Conservation (phyloP, 768 basidiomycete species). For the Hortiboletus flavorubellus region DNA sequence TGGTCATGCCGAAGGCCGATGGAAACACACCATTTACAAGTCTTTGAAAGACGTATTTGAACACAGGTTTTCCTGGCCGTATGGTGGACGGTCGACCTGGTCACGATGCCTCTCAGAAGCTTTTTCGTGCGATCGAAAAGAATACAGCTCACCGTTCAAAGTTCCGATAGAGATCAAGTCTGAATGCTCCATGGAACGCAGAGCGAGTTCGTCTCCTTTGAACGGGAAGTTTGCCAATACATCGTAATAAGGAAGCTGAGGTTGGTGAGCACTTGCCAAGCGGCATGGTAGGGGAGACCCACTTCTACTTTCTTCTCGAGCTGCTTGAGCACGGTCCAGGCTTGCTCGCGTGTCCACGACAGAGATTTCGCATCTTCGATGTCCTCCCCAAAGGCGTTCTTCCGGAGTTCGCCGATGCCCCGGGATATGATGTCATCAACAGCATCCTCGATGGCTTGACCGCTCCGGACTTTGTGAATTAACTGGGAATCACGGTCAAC, state of each 20-base stretch:
- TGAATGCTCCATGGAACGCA: constrained; percentile 84
- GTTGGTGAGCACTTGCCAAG: constrained; percentile 12
- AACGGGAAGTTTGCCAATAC: constrained; percentile 81
- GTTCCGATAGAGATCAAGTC: constrained; percentile 83
- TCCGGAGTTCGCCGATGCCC: constrained; percentile 78
- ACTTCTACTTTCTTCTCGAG: constrained; percentile 66
- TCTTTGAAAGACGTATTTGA: constrained; percentile 78
- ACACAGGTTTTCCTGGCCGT: constrained; percentile 88
- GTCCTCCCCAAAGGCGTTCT: constrained; percentile 93
- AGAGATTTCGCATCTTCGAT: constrained; percentile 79
- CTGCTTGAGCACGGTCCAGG: constrained; percentile 75
- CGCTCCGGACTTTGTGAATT: constrained; percentile 79
- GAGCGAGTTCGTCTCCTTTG: constrained; percentile 81
- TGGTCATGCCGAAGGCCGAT: background rate
- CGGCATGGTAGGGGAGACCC: constrained; percentile 26
- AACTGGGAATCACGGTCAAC: constrained; percentile 43
- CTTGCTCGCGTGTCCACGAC: constrained; percentile 85
- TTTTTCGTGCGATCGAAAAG: background rate
- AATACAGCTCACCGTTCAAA: constrained; percentile 51
- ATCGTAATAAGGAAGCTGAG: constrained; percentile 77
- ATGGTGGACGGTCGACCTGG: constrained; percentile 81
- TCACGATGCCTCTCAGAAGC: background rate
- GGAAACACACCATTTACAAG: constrained; percentile 63
- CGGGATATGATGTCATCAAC: constrained; percentile 87
- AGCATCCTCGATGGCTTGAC: constrained; percentile 69